Evolutionary conservation across 208 protist species (phyloP), one percentile per base, ranked within the genome.

Genomic region (Novymonas esmeraldas): DNA sequence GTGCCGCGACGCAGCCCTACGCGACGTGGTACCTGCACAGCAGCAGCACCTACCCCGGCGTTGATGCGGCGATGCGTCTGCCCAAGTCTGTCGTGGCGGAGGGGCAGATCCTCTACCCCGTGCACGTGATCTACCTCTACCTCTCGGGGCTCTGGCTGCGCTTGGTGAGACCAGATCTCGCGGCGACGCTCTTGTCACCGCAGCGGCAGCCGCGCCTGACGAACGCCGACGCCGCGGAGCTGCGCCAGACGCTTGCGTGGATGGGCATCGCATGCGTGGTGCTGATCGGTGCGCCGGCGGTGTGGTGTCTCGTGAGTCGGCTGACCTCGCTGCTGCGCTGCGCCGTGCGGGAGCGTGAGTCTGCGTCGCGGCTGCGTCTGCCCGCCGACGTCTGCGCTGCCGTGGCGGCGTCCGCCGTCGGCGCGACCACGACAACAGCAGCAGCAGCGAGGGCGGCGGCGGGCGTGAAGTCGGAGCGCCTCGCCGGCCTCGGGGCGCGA

Each of bases 101-200:
- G 20, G 82, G 82, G 5, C 64, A 55, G 18, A 33, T 85, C 2
- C 36, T 83, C 4, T 55, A 75, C n/a, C 83, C 83, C 0, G 44
- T 85, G 3, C 83, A 85, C 58, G 76, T 64, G 10, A 0, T 76
- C 13, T 89, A 89, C 48, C 64, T 89, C 31, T 73, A 50, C 31
- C 31, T 73, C 33, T 58, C 44, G 7, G 72, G 48, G 34, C 31
- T 31, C 48, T 72, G 44, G 62, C 49, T 74, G 44, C 59, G 46
- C 18, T 61, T 31, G 59, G 13, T 38, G 36, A 24, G n/a, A 24
- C 63, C 64, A 0, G 38, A 64, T 0, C 26, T 57, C 9, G 61
- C 54, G 10, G 28, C 16, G 26, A n/a, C 28, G 0, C 22, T 71
- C 26, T 33, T 64, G 39, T 29, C 16, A 24, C 7, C 24, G 6